Base-by-base conservation (phyloP, 805 yeast genomes). In the Cyberlindnera euphorbiiphila region DNA sequence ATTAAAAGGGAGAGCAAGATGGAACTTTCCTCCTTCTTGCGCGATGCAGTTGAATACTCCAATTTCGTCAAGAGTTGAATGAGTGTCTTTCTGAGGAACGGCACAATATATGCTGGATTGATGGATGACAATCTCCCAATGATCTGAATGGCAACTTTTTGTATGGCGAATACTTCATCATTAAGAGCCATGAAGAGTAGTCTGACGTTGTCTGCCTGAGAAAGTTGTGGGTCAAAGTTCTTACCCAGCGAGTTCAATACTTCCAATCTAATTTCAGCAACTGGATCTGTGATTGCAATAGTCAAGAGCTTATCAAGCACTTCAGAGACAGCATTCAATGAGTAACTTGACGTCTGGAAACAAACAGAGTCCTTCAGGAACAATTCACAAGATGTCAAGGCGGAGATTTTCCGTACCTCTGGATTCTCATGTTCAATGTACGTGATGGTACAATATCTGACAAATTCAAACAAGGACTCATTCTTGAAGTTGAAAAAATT, bases 51-150 rank as follows among this genome's bases (percentile, higher is more conserved):
- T 2, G 95, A 84, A 57, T 81, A 88, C 51, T 88, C 95, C 34
- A 93, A 65, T 42, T 85, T 85, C 0, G 96, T 87, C 31, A 94
- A 60, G 11, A 89, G 68, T 57, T 91, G 97, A 29, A 93, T 77
- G 44, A 94, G 62, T 0, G 91, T 78, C 56, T 87, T 91, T 49
- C 98, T 72, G 37, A 93, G 67, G 0, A 95, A 85, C 0, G 99
- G 98, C 25, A 91, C 88, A 45, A 93, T 85, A 59, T 87, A 91
- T 0, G 98, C 97, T 0, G 99, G 98, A 52, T 93, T 93, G 27
- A 87, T 81, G 2, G 76, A 63, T 0, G 96, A 82, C 13, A 93
- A 62, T 39, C 97, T 71, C 3, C 98, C 98, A 41, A 93, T 76
- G 9, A 89, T 72, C 34, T 71, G 71, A 23, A 91, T 76, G 0